phyloP scores from a whole-genome alignment of 352 stramenopile genomes.

The Phytophthora cajani region DNA sequence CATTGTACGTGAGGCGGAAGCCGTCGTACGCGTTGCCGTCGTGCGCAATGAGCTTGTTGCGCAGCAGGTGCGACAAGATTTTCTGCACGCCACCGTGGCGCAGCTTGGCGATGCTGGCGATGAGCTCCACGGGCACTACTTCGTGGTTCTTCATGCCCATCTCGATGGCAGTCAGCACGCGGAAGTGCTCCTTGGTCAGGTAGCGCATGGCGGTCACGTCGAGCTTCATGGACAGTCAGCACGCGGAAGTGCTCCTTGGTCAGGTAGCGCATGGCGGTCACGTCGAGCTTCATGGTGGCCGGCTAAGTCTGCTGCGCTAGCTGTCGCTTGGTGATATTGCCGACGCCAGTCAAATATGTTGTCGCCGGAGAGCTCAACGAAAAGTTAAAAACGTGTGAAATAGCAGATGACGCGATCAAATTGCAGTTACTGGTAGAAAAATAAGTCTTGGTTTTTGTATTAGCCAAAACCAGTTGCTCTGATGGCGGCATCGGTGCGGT shows the following conservation, averaged over 20 bases:
- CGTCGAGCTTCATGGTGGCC: constrained; percentile 91
- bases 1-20: constrained; percentile 98
- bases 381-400: constrained; percentile 2
- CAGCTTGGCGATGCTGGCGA: constrained; percentile 97
- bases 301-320: background rate
- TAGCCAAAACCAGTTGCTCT: background rate
- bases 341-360: constrained; percentile 27
- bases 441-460: background rate
- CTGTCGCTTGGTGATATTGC: constrained; percentile 23
- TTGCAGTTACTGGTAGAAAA: constrained; percentile 10
- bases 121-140: constrained; percentile 97
- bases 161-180: constrained; percentile 98
- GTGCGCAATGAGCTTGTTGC: constrained; percentile 98
- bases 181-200: constrained; percentile 96
- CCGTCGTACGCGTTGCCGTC: constrained; percentile 97
- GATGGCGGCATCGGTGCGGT: constrained; percentile 28
- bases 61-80: constrained; percentile 96
- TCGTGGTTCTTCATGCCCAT: constrained; percentile 99
- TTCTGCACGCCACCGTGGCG: constrained; percentile 98
- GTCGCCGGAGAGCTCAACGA: background rate
- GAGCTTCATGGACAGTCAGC: constrained; percentile 96
- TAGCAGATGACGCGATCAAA: constrained; percentile 8
- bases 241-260: constrained; percentile 98
- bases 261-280: constrained; percentile 94
- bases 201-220: constrained; percentile 95